Base-by-base conservation (phyloP, 169 alveolate genomes). In the Ichthyophthirius multifiliis region DNA sequence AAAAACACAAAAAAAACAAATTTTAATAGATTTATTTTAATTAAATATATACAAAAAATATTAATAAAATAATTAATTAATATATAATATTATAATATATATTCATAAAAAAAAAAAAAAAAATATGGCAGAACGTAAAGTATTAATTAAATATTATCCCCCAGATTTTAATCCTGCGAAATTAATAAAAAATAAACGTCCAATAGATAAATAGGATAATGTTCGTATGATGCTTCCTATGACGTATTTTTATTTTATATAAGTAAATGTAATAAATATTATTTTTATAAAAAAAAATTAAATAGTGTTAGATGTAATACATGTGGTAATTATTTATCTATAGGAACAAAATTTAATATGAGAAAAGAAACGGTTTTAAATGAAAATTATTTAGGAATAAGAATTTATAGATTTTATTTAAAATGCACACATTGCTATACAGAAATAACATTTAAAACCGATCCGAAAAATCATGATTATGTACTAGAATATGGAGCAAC, bases 211-310 rank as follows among this genome's bases (percentile, higher is more conserved):
- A 77, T 90, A 95, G 62, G 94, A 98, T 87, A 96, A 98, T 83
- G 98, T 98, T 12, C 94, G 99, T 74, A 98, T 98, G 99, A 96
- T 99, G 99, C 96, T 97, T 46, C 99, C 99, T 16, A 98, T 99
- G 94, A 97, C 99, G 15, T 88, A 96, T 63, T 12, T 9, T 15
- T 9, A 35, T 13, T 16, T 12, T 12, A 10, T 47, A 9, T 4
- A 13, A 5, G 27, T 20, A 5, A 55, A 20, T 27, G 39, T 20
- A 55, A 12, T 20, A 9, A 55, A 45, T 45, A 27, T 6, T 9
- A 55, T 20, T 9, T 55, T 12, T 55, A 5, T 4, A n/a, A 18
- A 63, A 20, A 30, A 20, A 63, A 12, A 30, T 63, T 32, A 9
- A 4, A 27, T 65, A 67, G 87, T 37, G 90, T 91, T 34, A 89